Percentiles rank a stretch among this genome's conserved stretches.
Conservation (phyloP, 352 stramenopile species). For the Phytophthora idaei region DNA sequence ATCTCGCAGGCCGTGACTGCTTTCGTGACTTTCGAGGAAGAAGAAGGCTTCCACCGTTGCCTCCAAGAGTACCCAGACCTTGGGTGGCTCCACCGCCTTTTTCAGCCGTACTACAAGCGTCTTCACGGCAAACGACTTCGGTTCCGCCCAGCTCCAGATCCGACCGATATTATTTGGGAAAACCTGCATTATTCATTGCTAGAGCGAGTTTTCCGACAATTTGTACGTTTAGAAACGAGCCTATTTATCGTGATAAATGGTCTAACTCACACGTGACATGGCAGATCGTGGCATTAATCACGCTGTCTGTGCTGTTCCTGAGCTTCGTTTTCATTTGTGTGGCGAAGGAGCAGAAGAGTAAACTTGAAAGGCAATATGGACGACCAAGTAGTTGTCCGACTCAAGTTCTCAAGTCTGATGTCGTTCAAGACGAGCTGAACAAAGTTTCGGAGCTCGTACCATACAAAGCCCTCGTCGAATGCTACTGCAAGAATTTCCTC, state of each 20-base stretch:
- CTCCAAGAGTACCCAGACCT: constrained; percentile 79
- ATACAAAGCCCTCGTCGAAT: constrained; percentile 83
- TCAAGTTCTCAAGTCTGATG: constrained; percentile 60
- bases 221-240: constrained; percentile 36
- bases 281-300: constrained; percentile 71
- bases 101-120: constrained; percentile 67
- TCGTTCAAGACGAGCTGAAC: constrained; percentile 72
- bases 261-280: constrained; percentile 1
- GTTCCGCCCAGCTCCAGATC: constrained; percentile 73
- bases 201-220: constrained; percentile 65
- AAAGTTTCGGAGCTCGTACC: constrained; percentile 54
- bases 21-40: constrained; percentile 87
- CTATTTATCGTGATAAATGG: not conserved
- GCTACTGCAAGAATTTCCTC: constrained; percentile 75
- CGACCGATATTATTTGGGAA: constrained; percentile 87
- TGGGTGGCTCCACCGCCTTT: constrained; percentile 72
- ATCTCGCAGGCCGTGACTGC: constrained; percentile 68
- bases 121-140: constrained; percentile 74
- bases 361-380: constrained; percentile 73
- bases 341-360: constrained; percentile 76
- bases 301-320: constrained; percentile 65
- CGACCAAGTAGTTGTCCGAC: constrained; percentile 65
- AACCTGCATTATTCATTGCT: constrained; percentile 76
- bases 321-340: constrained; percentile 82
- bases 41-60: constrained; percentile 81